These are phyloP conservation scores for Suhomyces prunicola DNA, from an alignment of 805 yeast genomes.

Conservation along the genomic window DNA sequence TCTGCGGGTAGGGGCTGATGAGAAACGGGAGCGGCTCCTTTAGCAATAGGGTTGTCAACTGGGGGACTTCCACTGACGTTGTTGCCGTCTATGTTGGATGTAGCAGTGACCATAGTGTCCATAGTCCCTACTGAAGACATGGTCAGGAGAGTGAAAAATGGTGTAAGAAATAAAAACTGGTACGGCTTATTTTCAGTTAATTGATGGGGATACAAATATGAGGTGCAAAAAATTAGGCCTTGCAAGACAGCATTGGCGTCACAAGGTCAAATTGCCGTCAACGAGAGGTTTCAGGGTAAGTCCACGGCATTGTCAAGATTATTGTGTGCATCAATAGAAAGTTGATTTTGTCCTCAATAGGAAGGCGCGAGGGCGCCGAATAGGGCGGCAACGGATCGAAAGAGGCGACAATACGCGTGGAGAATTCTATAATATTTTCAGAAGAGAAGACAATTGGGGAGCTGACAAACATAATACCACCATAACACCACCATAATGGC, in stretches of 20 bases:
- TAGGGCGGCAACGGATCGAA: neutral
- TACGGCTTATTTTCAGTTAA: neutral
- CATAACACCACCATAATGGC: too few relatives aligned
- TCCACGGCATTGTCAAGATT: neutral
- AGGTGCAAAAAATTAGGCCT: neutral
- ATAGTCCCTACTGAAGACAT: slow-evolving; percentile 12
- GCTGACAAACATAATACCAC: too few relatives aligned
- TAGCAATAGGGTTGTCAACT: neutral
- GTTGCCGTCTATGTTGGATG: slow-evolving; percentile 2
- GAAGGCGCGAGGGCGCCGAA: neutral
- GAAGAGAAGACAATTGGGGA: neutral
- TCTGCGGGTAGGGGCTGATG: neutral
- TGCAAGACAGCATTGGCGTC: neutral
- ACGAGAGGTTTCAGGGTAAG: neutral
- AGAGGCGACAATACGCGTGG: neutral
- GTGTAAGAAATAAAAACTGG: neutral
- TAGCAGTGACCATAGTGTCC: slow-evolving; percentile 11
- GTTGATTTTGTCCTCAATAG: neutral
- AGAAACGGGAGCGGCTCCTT: neutral
- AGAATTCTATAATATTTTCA: neutral
- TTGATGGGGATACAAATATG: neutral
- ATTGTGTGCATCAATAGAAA: neutral
- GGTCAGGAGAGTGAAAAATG: neutral
- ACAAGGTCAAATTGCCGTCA: neutral
- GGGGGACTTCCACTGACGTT: neutral